A percentile compares a stretch with the other conserved stretches of the same genome.
These are phyloP conservation scores for Chrysopogon serrulatus DNA, from an alignment of 176 grass and related monocot genomes.

Conservation along the genomic window DNA sequence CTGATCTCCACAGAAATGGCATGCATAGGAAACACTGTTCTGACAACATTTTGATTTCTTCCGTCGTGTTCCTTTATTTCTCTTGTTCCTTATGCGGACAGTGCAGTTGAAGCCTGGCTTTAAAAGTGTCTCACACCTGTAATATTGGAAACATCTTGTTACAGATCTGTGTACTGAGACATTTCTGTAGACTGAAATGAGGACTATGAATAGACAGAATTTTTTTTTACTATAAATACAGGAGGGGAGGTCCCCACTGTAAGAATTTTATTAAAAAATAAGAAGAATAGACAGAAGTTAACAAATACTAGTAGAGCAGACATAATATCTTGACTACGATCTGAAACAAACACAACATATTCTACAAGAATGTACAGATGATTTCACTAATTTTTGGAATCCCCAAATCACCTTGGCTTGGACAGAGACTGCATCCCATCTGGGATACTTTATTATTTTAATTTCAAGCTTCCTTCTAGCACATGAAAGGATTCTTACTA, in stretches of 20 bases:
- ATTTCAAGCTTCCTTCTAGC: background rate
- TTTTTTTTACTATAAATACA: no score
- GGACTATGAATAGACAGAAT: background rate
- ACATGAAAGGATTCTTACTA: background rate
- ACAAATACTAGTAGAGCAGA: background rate
- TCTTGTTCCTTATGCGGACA: slow-evolving; percentile 59
- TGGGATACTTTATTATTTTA: background rate
- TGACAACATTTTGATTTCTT: slow-evolving; percentile 41
- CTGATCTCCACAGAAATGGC: slow-evolving; percentile 64
- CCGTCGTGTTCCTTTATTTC: slow-evolving; percentile 35
- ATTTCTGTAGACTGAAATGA: background rate
- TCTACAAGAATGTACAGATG: background rate
- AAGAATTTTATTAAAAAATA: no score
- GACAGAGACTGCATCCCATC: background rate
- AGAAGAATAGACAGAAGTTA: background rate
- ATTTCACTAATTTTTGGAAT: slow-evolving; percentile 2
- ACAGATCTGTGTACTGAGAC: background rate
- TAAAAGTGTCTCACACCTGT: slow-evolving; percentile 80
- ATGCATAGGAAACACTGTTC: slow-evolving; percentile 59
- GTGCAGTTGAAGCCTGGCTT: slow-evolving; percentile 80
- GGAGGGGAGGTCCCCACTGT: no score
- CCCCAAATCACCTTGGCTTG: background rate
- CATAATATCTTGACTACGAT: background rate
- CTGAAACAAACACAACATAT: background rate
- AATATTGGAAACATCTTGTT: slow-evolving; percentile 21